These are phyloP conservation scores for Heimioporus retisporus DNA, from an alignment of 1,284 basidiomycete species.

Conservation along the genomic window DNA sequence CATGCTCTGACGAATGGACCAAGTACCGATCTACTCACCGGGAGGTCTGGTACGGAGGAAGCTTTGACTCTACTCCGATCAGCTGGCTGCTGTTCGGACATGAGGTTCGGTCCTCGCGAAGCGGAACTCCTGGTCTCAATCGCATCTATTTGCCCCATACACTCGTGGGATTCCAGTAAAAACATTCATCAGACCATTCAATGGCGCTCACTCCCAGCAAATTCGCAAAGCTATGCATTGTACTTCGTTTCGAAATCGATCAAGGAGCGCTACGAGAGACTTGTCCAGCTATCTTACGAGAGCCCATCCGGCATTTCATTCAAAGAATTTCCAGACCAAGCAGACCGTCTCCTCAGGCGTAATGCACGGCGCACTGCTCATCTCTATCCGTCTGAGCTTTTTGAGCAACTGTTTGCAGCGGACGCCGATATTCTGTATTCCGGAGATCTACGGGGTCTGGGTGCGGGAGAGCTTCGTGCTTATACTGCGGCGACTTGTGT, in stretches of 20 bases:
- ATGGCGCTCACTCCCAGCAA: not conserved
- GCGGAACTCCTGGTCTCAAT: not conserved
- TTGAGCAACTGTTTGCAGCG: not conserved
- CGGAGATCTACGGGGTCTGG: not conserved
- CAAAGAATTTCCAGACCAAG: not conserved
- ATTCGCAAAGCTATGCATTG: not conserved
- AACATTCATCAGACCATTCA: not conserved
- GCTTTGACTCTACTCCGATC: not conserved
- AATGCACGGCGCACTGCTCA: not conserved
- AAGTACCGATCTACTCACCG: not conserved
- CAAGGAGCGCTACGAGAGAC: not conserved
- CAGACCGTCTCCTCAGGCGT: not conserved
- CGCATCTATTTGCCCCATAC: not conserved
- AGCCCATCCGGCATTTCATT: not conserved
- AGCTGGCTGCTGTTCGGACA: not conserved
- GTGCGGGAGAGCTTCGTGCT: conserved; percentile 23
- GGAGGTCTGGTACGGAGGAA: not conserved
- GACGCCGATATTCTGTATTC: not conserved
- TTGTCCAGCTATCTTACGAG: not conserved
- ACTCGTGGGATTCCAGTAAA: not conserved
- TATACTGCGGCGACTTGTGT: conserved; percentile 21
- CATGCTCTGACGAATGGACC: not conserved
- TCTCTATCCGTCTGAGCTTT: not conserved
- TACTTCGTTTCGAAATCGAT: not conserved
- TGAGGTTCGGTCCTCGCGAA: not conserved